Base-by-base conservation (phyloP, 2,329 filamentous ascomycete species). In the Westerdykella sp. region DNA sequence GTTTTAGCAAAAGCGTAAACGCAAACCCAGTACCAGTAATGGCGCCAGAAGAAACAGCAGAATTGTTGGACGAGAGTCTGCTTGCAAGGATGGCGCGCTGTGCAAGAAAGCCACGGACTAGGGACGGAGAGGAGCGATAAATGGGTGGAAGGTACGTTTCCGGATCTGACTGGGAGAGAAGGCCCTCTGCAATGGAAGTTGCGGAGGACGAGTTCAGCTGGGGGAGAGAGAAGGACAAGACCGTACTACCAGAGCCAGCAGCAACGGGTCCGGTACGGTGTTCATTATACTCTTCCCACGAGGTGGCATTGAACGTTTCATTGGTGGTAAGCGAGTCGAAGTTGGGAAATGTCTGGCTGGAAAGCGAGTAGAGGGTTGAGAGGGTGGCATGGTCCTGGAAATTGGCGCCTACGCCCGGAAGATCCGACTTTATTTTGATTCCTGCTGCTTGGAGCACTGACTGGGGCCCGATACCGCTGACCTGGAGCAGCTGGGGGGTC, bases 401-500 rank as follows among this genome's bases (percentile, higher is more conserved):
- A 28, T 66, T 66, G 13, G 59, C 49, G 4, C 62, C 62, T 1
- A 65, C 60, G 4, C 54, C 57, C 1, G 54, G 52, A 32, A 62
- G 48, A 36, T 62, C 51, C 15, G 52, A 51, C 39, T 58, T 60
- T 1, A 63, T 51, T 1, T 37, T 40, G 13, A 66, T 46, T 1
- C 49, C 51, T 6, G 60, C 59, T 25, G 53, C 51, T 5, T 39
- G 37, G 1, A 65, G 49, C 0, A 60, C 50, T 4, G 41, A 14
- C 28, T 49, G 52, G 1, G 60, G 60, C 0, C 63, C 62, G 6
- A 66, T 48, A 1, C 62, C 62, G 30, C 55, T 60, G 6, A 60
- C 49, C 35, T 58, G 56, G 1, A 65, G n/a, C 77, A 71, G 13
- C 80, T 66, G 60, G 76, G 78, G 5, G 74, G 81, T 9, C 76